phyloP scores from a whole-genome alignment of 495 filamentous ascomycete genomes.

The Neurospora sp. region DNA sequence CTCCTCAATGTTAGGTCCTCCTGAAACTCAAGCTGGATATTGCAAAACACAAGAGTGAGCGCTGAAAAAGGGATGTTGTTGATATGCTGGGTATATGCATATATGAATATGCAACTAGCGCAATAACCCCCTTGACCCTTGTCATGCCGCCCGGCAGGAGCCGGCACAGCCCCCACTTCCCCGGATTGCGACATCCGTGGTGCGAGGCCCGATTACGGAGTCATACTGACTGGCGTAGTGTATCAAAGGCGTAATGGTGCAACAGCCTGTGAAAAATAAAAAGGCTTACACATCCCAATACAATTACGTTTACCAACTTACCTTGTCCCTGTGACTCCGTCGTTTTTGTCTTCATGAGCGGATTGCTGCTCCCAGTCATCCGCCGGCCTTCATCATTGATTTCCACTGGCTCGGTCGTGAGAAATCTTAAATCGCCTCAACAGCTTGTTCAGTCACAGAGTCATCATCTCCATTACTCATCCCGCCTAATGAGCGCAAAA shows the following conservation, averaged over 20 bases:
- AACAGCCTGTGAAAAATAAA: background rate
- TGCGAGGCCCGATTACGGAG: background rate
- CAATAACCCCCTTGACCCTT: background rate
- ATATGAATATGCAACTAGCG: background rate
- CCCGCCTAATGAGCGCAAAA: slow-evolving; percentile 24
- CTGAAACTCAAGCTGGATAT: background rate
- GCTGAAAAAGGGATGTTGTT: background rate
- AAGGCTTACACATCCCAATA: background rate
- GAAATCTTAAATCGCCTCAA: background rate
- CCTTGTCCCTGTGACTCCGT: background rate
- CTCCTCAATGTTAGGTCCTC: background rate
- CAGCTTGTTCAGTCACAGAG: background rate
- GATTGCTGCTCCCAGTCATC: background rate
- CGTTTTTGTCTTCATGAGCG: background rate
- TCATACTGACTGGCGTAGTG: background rate
- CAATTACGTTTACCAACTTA: background rate
- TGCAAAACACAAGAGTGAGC: background rate
- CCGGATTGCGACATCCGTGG: background rate
- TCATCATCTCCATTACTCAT: slow-evolving; percentile 16
- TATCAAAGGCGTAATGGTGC: background rate
- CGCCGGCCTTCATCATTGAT: background rate
- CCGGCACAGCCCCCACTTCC: background rate
- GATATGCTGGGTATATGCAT: background rate
- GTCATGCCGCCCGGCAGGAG: background rate
- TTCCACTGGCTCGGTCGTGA: background rate